A percentile compares a stretch with the other conserved stretches of the same genome.
Evolutionary conservation across 2,329 filamentous ascomycete genomes (phyloP).

Genomic region (Penicillium expansum): DNA sequence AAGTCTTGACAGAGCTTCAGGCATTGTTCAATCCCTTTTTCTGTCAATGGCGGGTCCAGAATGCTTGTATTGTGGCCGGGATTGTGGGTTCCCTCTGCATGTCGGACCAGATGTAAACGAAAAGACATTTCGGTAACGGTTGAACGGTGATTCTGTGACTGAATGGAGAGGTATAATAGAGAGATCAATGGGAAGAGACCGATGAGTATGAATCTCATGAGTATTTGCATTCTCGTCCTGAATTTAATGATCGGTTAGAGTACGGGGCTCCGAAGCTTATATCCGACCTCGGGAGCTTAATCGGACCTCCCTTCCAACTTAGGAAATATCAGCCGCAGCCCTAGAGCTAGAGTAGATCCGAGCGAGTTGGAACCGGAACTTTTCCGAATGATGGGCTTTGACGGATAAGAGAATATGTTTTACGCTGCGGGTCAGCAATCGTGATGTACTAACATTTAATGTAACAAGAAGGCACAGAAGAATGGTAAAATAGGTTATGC

Average conservation of each 20-base stretch:
- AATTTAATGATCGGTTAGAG: too few relatives aligned
- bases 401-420: too few relatives aligned
- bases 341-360: too few relatives aligned
- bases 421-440: too few relatives aligned
- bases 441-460: background rate
- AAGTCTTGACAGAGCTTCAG: background rate
- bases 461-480: background rate
- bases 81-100: conserved; percentile 1
- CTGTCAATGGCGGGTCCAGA: background rate
- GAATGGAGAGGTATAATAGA: background rate
- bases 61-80: background rate
- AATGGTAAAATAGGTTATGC: background rate
- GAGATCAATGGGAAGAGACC: background rate
- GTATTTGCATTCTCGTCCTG: too few relatives aligned
- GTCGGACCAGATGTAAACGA: conserved; percentile 1
- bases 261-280: too few relatives aligned
- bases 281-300: too few relatives aligned
- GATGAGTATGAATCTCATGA: too few relatives aligned
- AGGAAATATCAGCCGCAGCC: too few relatives aligned
- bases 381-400: too few relatives aligned
- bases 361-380: too few relatives aligned
- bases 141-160: background rate
- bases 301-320: too few relatives aligned
- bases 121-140: background rate
- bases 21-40: background rate